Evolutionary conservation across 805 yeast species (phyloP).

Genomic region (Saccharomycopsis sp.): DNA sequence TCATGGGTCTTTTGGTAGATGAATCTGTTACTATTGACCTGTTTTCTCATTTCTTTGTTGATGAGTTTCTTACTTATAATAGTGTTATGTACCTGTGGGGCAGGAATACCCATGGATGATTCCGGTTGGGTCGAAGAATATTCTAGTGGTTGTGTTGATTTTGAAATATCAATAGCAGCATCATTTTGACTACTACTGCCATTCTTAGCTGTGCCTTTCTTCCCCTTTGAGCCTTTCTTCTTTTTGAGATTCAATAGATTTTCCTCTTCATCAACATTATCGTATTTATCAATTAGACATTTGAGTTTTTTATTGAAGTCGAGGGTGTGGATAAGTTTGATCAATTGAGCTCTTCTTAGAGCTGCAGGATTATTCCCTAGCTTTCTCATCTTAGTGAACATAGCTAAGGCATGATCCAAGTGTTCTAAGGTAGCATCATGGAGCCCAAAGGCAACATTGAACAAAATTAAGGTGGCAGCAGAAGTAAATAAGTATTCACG

Average conservation of each 20-base stretch:
- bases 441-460: constrained; percentile 76
- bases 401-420: constrained; percentile 61
- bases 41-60: constrained; percentile 17
- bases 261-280: constrained; percentile 34
- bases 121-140: neutral
- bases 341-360: constrained; percentile 60
- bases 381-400: constrained; percentile 69
- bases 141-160: neutral
- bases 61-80: constrained; percentile 11
- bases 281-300: constrained; percentile 50
- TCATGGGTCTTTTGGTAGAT: constrained; percentile 6
- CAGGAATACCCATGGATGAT: neutral
- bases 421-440: constrained; percentile 69
- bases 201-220: neutral
- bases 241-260: neutral
- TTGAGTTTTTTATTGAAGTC: constrained; percentile 65
- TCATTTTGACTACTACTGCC: neutral
- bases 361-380: constrained; percentile 80
- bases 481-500: constrained; percentile 75
- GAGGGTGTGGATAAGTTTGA: constrained; percentile 55
- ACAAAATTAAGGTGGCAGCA: constrained; percentile 64
- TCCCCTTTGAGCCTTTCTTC: neutral
- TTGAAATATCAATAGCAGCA: neutral
- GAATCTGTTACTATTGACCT: constrained; percentile 18
- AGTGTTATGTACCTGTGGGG: neutral